Conservation (phyloP, 352 stramenopile species). For the Aphanomyces invadans region DNA sequence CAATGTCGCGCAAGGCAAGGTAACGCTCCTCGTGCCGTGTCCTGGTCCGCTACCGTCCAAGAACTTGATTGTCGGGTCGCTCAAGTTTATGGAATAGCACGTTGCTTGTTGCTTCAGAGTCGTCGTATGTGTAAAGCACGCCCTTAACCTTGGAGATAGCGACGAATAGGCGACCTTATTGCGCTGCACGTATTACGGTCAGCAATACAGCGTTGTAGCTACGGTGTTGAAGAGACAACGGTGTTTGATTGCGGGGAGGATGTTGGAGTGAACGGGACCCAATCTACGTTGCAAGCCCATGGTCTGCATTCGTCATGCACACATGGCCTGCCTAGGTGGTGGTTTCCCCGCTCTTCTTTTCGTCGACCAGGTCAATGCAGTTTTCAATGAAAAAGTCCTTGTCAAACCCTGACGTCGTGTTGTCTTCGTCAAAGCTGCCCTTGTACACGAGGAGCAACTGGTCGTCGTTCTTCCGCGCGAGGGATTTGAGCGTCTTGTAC, state of each 20-base stretch:
- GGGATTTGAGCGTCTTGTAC: conserved; percentile 76
- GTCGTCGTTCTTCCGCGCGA: conserved; percentile 74
- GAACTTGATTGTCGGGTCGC: conserved; percentile 69
- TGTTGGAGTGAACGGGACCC: too few species aligned
- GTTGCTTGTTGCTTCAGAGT: neutral
- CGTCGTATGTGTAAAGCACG: too few species aligned
- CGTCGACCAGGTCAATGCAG: conserved; percentile 65
- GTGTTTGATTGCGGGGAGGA: too few species aligned
- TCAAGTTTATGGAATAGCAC: conserved; percentile 26
- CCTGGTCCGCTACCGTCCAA: conserved; percentile 67
- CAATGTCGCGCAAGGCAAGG: conserved; percentile 51
- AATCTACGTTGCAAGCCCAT: too few species aligned
- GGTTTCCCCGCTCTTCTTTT: conserved; percentile 29
- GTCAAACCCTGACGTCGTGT: conserved; percentile 47
- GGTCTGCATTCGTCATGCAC: too few species aligned
- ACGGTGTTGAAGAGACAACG: too few species aligned
- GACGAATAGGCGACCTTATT: too few species aligned
- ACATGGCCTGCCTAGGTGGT: neutral
- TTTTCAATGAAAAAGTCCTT: conserved; percentile 80
- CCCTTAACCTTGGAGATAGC: too few species aligned
- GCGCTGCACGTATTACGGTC: too few species aligned
- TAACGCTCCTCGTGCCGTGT: conserved; percentile 78
- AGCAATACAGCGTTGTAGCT: too few species aligned
- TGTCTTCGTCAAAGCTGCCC: conserved; percentile 47
- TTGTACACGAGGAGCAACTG: conserved; percentile 73